phyloP scores from a whole-genome alignment of 768 basidiomycete genomes.

The Tricholoma sp. region DNA sequence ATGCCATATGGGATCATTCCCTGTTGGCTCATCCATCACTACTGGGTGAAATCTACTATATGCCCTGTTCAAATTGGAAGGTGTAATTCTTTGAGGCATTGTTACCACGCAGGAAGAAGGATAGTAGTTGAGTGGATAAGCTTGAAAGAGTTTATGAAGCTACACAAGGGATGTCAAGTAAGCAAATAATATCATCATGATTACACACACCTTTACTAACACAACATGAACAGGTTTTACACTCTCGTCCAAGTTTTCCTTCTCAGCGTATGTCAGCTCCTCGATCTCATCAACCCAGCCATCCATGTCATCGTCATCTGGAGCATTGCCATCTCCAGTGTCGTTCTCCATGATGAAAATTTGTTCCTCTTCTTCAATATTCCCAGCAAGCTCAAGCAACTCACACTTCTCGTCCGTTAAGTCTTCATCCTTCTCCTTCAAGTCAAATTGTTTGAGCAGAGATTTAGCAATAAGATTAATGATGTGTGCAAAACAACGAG shows the following conservation, averaged over 20 bases:
- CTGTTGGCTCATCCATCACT: no score
- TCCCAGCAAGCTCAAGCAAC: not conserved
- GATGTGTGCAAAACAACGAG: not conserved
- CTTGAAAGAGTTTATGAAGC: not conserved
- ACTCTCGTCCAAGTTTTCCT: not conserved
- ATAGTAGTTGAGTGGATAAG: not conserved
- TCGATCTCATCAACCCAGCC: not conserved
- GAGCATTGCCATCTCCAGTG: not conserved
- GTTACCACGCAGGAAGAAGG: no score
- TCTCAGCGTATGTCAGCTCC: not conserved
- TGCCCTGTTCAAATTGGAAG: no score
- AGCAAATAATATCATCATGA: not conserved
- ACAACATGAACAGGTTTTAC: not conserved
- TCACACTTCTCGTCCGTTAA: not conserved
- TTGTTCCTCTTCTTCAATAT: not conserved
- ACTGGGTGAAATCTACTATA: no score
- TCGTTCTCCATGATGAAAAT: not conserved
- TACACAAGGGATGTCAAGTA: not conserved
- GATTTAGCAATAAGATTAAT: no score
- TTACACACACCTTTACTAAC: not conserved
- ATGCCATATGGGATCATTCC: no score
- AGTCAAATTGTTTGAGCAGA: not conserved
- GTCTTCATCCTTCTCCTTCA: not conserved
- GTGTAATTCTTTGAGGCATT: no score
- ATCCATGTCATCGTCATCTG: not conserved